Evolutionary conservation across 2,329 filamentous ascomycete species (phyloP), one percentile per base, ranked within the genome.

Genomic region (Alternaria viburni): DNA sequence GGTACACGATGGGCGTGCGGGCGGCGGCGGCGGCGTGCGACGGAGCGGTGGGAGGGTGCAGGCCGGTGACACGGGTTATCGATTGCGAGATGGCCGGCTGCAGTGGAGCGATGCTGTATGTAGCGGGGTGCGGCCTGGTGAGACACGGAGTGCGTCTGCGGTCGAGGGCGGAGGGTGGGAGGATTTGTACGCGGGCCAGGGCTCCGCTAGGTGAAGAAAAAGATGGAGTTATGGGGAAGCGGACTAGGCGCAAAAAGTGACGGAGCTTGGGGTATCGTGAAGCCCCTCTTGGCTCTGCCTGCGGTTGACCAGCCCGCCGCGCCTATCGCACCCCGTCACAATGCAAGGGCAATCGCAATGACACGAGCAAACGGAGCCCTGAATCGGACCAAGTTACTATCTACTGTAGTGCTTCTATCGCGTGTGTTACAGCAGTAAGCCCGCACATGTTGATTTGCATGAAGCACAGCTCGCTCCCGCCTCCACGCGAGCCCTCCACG

Each of bases 381-480:
- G 21, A 44, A 15, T 57, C 23, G n/a, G 19, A n/a, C 19, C 54
- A 28, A 11, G 13, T 11, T 25, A 7, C 13, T 26, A 6, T 41
- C 28, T 23, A 30, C 19, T 19, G 46, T 23, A 43, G 13, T 50
- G 23, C 21, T 30, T 43, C 26, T 43, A 51, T 43, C 30, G 23
- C 32, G n/a, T 30, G 30, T 25, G 26, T 47, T 13, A 17, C 49
- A 62, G 58, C 62, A 56, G 59, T 70, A 68, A 71, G 70, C 66
- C 43, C 71, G 59, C 56, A 68, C 64, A 72, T 72, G 72, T 67
- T 75, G 74, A 74, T 73, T 71, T 68, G 74, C 73, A 74, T 75
- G 21, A 49, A 57, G n/a, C 17, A 32, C 19, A 32, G 25, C 45
- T 59, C 44, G 54, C 15, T 57, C 50, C 61, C 60, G 60, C 59